phyloP scores from a whole-genome alignment of 2,329 filamentous ascomycete species.

The Magnaporthiopsis incrustans region DNA sequence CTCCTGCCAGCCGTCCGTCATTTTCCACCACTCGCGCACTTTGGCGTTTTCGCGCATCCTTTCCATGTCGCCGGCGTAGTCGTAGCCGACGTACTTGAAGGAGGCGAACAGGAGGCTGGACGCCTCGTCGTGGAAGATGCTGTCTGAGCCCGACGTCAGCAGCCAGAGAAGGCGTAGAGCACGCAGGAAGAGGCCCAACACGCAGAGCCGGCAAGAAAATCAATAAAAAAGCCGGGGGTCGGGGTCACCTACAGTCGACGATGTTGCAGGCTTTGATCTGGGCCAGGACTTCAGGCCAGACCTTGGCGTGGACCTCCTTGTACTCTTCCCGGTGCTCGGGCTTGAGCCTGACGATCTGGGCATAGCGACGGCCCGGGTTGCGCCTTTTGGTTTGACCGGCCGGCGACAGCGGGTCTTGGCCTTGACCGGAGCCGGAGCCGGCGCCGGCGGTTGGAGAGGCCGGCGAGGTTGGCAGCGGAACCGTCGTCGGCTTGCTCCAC shows the following conservation, averaged over 20 bases:
- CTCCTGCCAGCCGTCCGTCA: constrained; percentile 72
- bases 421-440: background rate
- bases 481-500: constrained; percentile 7
- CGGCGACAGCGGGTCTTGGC: constrained; percentile 8
- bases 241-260: constrained; percentile 53
- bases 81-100: constrained; percentile 71
- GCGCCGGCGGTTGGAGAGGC: background rate
- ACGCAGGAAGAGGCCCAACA: no score
- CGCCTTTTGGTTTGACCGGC: constrained; percentile 17
- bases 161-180: no score
- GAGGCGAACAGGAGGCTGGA: constrained; percentile 61
- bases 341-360: constrained; percentile 66
- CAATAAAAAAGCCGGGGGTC: background rate
- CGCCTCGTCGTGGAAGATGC: constrained; percentile 60
- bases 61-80: constrained; percentile 69
- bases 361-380: constrained; percentile 49
- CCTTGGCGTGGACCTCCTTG: constrained; percentile 63
- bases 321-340: constrained; percentile 59
- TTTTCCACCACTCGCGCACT: constrained; percentile 71
- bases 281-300: constrained; percentile 70
- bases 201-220: background rate
- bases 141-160: constrained; percentile 39
- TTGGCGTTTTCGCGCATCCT: constrained; percentile 64
- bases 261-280: constrained; percentile 73
- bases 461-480: background rate